phyloP scores from a whole-genome alignment of 2,329 filamentous ascomycete species.

The Beauveria sp. region DNA sequence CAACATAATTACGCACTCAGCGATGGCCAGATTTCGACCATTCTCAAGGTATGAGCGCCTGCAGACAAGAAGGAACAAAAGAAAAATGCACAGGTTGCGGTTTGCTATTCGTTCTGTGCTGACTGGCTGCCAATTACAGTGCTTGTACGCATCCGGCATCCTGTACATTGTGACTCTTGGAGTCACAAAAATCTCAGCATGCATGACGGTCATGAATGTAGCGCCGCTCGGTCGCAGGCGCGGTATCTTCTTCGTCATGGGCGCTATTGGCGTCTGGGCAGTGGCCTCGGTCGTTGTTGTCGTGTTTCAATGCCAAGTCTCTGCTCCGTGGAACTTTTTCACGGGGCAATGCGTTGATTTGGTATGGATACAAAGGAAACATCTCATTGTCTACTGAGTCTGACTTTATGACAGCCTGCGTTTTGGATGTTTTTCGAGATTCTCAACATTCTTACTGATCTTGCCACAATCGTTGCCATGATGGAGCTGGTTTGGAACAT shows the following conservation, averaged over 20 bases:
- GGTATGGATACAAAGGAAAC: not conserved
- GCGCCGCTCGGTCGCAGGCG: slow-evolving; percentile 4
- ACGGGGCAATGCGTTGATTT: not conserved
- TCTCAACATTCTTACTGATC: not conserved
- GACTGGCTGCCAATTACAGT: not conserved
- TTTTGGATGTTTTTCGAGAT: slow-evolving; percentile 7
- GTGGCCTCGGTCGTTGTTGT: not conserved
- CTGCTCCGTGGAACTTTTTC: not conserved
- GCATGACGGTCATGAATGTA: slow-evolving; percentile 3
- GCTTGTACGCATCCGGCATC: slow-evolving; percentile 3
- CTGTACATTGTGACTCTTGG: not conserved
- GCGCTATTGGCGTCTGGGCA: not conserved
- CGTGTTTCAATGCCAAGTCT: slow-evolving; percentile 1
- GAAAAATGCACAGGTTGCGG: not conserved
- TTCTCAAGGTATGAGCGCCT: slow-evolving; percentile 7
- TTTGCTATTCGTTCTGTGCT: not conserved
- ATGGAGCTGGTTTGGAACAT: slow-evolving; percentile 1
- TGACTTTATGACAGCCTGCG: not conserved
- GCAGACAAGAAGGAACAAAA: not conserved
- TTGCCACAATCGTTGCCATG: not conserved
- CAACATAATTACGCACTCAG: slow-evolving; percentile 9
- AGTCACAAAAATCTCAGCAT: slow-evolving; percentile 1
- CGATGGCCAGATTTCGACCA: slow-evolving; percentile 9
- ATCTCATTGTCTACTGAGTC: not conserved
- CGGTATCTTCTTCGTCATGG: not conserved